Percentiles rank a stretch among this genome's conserved stretches.
Conservation (phyloP, 169 alveolate genomes). For the Perkinsus chesapeaki region DNA sequence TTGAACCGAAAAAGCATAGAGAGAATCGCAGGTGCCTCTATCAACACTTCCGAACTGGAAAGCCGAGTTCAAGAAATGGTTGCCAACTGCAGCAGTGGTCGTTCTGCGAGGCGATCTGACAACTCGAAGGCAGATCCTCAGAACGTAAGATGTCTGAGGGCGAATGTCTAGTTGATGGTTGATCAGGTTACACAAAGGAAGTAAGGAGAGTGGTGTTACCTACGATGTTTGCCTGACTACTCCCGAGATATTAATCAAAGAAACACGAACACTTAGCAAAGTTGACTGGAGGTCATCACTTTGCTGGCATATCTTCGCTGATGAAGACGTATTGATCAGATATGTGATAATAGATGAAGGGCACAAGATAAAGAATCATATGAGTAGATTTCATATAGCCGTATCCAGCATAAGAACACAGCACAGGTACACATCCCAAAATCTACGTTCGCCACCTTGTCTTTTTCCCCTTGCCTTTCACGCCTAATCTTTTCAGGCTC, state of each 20-base stretch:
- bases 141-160: background rate
- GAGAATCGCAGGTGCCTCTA: constrained; percentile 84
- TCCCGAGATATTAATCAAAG: constrained; percentile 37
- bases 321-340: background rate
- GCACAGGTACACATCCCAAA: background rate
- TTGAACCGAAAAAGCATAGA: too few relatives aligned
- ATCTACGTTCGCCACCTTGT: background rate
- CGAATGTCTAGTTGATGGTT: constrained; percentile 21
- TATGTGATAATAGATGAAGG: constrained; percentile 97
- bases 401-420: constrained; percentile 37
- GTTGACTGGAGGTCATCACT: constrained; percentile 11
- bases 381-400: constrained; percentile 82
- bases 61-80: background rate
- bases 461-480: constrained; percentile 24
- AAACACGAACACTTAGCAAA: constrained; percentile 11
- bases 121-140: background rate
- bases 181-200: constrained; percentile 47
- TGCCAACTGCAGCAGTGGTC: background rate
- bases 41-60: constrained; percentile 89
- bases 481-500: constrained; percentile 82
- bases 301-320: background rate
- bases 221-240: constrained; percentile 43
- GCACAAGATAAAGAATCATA: constrained; percentile 92
- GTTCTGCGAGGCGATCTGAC: background rate
- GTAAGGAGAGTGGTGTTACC: background rate